phyloP scores from a whole-genome alignment of 176 grass and related monocot genomes.

The Triticum dicoccoides region DNA sequence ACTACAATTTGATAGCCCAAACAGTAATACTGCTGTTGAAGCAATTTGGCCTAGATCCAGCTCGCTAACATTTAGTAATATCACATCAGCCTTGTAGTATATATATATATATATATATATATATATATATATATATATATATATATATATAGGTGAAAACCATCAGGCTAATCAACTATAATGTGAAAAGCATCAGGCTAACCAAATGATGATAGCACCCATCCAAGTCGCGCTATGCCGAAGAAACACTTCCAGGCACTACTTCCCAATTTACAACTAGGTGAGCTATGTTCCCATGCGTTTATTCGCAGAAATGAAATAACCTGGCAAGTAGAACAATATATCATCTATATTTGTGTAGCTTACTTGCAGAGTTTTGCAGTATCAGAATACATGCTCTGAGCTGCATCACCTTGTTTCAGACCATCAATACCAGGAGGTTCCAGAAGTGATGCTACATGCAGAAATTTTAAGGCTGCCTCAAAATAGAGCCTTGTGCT shows the following conservation, averaged over 20 bases:
- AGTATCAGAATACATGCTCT: constrained; percentile 88
- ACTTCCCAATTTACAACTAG: constrained; percentile 10
- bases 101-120: background rate
- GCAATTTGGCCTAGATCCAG: constrained; percentile 5
- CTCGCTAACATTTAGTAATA: constrained; percentile 14
- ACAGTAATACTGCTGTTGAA: constrained; percentile 1
- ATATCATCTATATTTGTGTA: constrained; percentile 29
- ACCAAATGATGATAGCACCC: background rate
- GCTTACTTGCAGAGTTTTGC: constrained; percentile 99
- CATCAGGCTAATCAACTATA: background rate
- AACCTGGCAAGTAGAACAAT: constrained; percentile 10
- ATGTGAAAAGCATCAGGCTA: background rate
- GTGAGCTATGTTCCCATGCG: background rate
- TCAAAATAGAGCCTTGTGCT: constrained; percentile 88
- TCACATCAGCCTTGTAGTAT: background rate
- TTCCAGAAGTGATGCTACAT: constrained; percentile 82
- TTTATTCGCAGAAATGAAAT: constrained; percentile 6
- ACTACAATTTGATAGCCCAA: constrained; percentile 16
- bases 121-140: too few species aligned
- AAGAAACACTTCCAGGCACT: constrained; percentile 11
- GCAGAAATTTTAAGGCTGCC: constrained; percentile 91
- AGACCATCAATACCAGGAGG: constrained; percentile 64
- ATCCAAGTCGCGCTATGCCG: background rate
- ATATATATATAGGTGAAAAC: background rate
- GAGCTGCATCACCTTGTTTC: constrained; percentile 75